A percentile compares a stretch with the other conserved stretches of the same genome.
Conservation (phyloP, 2,329 filamentous ascomycete species). For the Lizonia empirigonia region DNA sequence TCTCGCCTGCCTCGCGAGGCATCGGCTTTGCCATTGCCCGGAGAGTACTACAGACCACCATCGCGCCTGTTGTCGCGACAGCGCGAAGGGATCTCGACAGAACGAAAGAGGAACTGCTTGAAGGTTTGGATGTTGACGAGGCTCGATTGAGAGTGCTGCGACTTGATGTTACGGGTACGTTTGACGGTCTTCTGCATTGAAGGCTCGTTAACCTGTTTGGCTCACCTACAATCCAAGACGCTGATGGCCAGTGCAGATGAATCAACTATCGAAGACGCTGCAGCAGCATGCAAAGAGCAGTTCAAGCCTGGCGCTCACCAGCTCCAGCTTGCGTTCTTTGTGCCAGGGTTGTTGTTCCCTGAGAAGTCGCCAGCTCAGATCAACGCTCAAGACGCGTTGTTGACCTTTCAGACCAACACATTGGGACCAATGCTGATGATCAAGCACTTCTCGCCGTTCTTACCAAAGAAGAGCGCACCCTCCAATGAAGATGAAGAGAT, state of each 20-base stretch:
- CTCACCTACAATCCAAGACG: background rate
- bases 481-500: slow-evolving; percentile 10
- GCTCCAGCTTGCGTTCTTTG: slow-evolving; percentile 70
- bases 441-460: slow-evolving; percentile 73
- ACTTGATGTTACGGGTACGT: slow-evolving; percentile 63
- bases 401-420: slow-evolving; percentile 74
- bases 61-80: slow-evolving; percentile 65
- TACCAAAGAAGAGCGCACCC: slow-evolving; percentile 61
- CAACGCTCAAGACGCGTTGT: slow-evolving; percentile 63
- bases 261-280: slow-evolving; percentile 61
- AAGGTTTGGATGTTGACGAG: slow-evolving; percentile 55
- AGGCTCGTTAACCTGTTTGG: background rate
- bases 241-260: slow-evolving; percentile 58
- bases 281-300: slow-evolving; percentile 59
- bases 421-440: slow-evolving; percentile 76
- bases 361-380: slow-evolving; percentile 74
- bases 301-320: slow-evolving; percentile 59
- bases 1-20: slow-evolving; percentile 66
- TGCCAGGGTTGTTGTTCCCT: slow-evolving; percentile 74
- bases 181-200: background rate
- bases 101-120: slow-evolving; percentile 57
- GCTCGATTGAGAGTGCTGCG: slow-evolving; percentile 58
- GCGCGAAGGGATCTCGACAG: slow-evolving; percentile 60
- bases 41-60: slow-evolving; percentile 62
- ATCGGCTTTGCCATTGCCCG: slow-evolving; percentile 67